phyloP scores from a whole-genome alignment of 2,329 filamentous ascomycete genomes.

The Fusarium scirpi region DNA sequence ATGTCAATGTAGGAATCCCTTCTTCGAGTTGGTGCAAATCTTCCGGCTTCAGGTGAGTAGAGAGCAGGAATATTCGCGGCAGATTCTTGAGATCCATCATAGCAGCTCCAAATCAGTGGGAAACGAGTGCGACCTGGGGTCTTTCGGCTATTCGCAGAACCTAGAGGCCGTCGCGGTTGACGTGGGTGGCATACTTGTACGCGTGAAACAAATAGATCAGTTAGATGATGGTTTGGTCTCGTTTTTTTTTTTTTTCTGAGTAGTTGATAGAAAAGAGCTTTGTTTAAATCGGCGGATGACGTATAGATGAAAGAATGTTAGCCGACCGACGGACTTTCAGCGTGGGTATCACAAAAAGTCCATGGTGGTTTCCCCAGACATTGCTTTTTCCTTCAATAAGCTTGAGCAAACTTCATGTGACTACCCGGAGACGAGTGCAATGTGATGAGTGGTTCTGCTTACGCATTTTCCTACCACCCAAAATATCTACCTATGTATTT shows the following conservation, averaged over 20 bases:
- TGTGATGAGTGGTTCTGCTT: not conserved
- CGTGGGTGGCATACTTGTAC: conserved; percentile 2
- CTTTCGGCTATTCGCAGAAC: conserved; percentile 4
- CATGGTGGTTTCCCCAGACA: not conserved
- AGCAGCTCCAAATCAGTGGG: not conserved
- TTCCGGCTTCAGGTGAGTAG: conserved; percentile 73
- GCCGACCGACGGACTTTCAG: not conserved
- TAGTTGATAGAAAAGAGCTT: not conserved
- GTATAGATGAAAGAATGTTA: conserved; percentile 7
- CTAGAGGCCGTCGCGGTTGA: not conserved
- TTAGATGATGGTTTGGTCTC: not conserved
- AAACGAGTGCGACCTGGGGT: not conserved
- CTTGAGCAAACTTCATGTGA: not conserved
- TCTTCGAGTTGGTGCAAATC: conserved; percentile 74
- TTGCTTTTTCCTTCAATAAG: not conserved
- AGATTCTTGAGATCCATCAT: conserved; percentile 49
- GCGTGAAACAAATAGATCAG: not conserved
- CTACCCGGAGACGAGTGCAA: not conserved
- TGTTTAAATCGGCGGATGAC: conserved; percentile 2
- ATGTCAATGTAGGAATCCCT: conserved; percentile 74
- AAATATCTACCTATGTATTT: not conserved
- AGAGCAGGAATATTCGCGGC: conserved; percentile 79
- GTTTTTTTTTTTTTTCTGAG: not conserved
- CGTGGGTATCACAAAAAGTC: not conserved
- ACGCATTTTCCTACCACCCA: not conserved